Base-by-base conservation (phyloP, 208 protist genomes). In the Acanthamoeba quina region DNA sequence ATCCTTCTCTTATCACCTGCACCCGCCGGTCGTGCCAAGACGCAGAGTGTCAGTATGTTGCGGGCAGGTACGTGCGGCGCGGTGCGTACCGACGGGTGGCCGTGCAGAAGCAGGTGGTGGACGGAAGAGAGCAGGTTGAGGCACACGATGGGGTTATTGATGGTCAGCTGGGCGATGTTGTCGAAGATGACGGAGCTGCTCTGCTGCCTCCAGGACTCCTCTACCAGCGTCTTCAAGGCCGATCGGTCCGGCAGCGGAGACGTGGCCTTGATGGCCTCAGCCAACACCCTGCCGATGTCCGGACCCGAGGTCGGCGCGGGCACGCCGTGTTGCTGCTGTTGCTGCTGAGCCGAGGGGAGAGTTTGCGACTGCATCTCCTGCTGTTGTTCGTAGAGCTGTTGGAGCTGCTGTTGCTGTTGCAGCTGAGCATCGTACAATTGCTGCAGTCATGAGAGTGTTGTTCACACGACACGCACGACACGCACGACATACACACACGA, bases 51-150 rank as follows among this genome's bases (percentile, higher is more conserved):
- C 17, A 80, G 72, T 4, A 19, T 29, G 24, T 34, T 70, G 9
- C 64, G 10, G 9, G 29, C 29, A 29, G 64, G 26, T 34, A 5
- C 21, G 31, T 80, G 9, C 1, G 5, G 72, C 21, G 72, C 11
- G 10, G 64, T 31, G 19, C 1, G 49, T 29, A 90, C 83, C 83
- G 83, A 90, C 9, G 83, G 83, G 37, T 90, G 83, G n/a, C 83
- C 83, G 31, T 70, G 47, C 54, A 90, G 34, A 6, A 90, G 44
- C 31, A 90, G 58, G 29, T 90, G 62, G 31, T 90, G 83, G 11
- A 90, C 10, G 60, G 41, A 66, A 5, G 83, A 47, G 3, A 90
- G 56, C 47, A 90, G 44, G 62, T 90, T 90, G n/a, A 90, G 83
- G 37, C 60, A 37, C 19, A 64, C 56, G 24, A 90, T 72, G 17